Percentiles rank a stretch among this genome's conserved stretches.
phyloP scores from a whole-genome alignment of 2,329 filamentous ascomycete genomes.

The Penicillium griseofulvum region DNA sequence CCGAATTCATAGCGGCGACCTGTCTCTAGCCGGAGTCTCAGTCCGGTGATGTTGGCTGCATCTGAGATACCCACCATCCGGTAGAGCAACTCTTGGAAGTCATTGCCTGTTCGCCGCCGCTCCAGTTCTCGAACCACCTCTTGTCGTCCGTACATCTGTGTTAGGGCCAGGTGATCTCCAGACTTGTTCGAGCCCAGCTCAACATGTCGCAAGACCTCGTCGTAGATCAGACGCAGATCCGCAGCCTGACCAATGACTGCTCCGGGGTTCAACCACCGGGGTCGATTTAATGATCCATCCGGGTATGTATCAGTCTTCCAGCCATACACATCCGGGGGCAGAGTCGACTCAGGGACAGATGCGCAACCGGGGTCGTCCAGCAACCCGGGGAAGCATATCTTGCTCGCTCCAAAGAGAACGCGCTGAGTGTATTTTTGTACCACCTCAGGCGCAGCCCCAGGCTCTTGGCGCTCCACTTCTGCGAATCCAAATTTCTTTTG shows the following conservation, averaged over 20 bases:
- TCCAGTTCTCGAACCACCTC: constrained; percentile 50
- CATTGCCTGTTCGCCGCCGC: constrained; percentile 33
- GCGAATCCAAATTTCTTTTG: constrained; percentile 49
- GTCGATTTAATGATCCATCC: constrained; percentile 41
- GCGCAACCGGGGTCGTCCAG: constrained; percentile 51
- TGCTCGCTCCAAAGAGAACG: constrained; percentile 57
- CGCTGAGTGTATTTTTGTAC: constrained; percentile 50
- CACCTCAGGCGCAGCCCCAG: constrained; percentile 18
- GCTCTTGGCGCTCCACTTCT: constrained; percentile 20
- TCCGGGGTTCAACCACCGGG: constrained; percentile 50
- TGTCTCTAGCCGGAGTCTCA: constrained; percentile 33
- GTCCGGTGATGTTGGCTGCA: constrained; percentile 37
- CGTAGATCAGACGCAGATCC: constrained; percentile 49
- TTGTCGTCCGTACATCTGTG: constrained; percentile 54
- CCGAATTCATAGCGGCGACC: constrained; percentile 50
- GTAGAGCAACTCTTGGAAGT: constrained; percentile 41
- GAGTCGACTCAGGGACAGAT: constrained; percentile 51
- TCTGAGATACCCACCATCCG: constrained; percentile 39
- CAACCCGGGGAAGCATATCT: constrained; percentile 50
- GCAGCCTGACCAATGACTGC: constrained; percentile 52
- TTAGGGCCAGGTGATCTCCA: constrained; percentile 49
- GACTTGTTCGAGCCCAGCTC: constrained; percentile 30
- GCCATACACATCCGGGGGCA: constrained; percentile 52
- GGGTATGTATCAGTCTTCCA: constrained; percentile 42
- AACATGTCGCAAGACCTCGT: constrained; percentile 42